Evolutionary conservation across 2,329 filamentous ascomycete genomes (phyloP).

Genomic region (Stagonosporopsis tanaceti): DNA sequence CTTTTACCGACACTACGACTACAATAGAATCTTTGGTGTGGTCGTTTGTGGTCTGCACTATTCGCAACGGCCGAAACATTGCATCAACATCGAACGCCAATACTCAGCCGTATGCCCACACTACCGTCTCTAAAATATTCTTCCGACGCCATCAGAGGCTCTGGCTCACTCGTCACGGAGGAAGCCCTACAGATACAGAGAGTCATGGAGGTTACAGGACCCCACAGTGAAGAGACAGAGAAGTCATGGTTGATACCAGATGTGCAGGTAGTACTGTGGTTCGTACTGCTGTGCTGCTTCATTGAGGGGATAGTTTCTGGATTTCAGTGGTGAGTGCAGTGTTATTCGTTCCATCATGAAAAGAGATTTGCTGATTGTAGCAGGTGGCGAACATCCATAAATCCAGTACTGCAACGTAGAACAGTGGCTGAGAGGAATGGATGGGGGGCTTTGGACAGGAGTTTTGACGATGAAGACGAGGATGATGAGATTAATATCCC

Average conservation of each 20-base stretch:
- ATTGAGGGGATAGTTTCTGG: not conserved
- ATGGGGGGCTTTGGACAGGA: not conserved
- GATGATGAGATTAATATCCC: slow-evolving; percentile 14
- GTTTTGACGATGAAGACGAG: not conserved
- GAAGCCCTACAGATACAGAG: not conserved
- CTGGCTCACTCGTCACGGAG: not conserved
- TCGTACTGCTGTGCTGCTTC: slow-evolving; percentile 12
- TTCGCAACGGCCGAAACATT: not conserved
- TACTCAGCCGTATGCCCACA: not conserved
- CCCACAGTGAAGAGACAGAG: not conserved
- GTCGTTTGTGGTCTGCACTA: too few relatives aligned
- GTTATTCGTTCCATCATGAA: not conserved
- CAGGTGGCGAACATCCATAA: slow-evolving; percentile 1
- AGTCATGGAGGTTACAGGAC: slow-evolving; percentile 2
- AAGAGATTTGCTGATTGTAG: not conserved
- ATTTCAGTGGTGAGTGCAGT: slow-evolving; percentile 1
- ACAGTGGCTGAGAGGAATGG: not conserved
- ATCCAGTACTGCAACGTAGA: not conserved
- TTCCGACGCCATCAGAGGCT: not conserved
- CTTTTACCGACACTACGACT: not conserved
- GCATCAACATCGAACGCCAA: not conserved
- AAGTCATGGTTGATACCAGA: slow-evolving; percentile 4
- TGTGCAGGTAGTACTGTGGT: slow-evolving; percentile 9
- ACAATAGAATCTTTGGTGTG: not conserved
- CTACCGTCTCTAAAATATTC: not conserved